phyloP scores from a whole-genome alignment of 1,139 yeast species.

The Nadsonia starkeyi-henricii region DNA sequence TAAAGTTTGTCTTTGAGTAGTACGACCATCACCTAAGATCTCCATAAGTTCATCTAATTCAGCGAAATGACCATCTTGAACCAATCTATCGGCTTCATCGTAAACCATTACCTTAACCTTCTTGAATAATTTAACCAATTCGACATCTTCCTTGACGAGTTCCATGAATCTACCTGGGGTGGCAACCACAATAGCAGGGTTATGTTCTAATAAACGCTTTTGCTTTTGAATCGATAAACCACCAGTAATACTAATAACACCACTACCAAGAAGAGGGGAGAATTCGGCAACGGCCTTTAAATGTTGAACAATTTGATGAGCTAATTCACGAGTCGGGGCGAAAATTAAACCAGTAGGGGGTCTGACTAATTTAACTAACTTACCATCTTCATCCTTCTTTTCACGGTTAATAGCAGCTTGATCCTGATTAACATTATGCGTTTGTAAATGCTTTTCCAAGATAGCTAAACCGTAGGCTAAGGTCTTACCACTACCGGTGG shows the following conservation, averaged over 20 bases:
- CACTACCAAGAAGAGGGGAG: slow-evolving; percentile 37
- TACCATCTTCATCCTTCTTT: slow-evolving; percentile 10
- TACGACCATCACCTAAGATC: slow-evolving; percentile 24
- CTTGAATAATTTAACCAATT: slow-evolving; percentile 37
- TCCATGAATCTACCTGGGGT: slow-evolving; percentile 94
- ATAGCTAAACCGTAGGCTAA: slow-evolving; percentile 94
- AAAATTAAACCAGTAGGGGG: slow-evolving; percentile 66
- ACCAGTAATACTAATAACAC: slow-evolving; percentile 78
- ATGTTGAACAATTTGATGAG: slow-evolving; percentile 84
- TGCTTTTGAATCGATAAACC: slow-evolving; percentile 92
- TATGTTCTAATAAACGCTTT: slow-evolving; percentile 55
- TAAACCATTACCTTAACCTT: slow-evolving; percentile 59
- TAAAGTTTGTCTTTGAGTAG: slow-evolving; percentile 63
- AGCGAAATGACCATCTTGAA: slow-evolving; percentile 93
- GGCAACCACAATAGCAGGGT: slow-evolving; percentile 79
- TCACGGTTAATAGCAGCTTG: slow-evolving; percentile 12
- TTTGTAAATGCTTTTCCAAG: slow-evolving; percentile 35
- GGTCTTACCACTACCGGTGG: slow-evolving; percentile 97
- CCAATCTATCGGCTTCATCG: slow-evolving; percentile 94
- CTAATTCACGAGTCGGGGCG: slow-evolving; percentile 93
- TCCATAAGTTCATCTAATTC: slow-evolving; percentile 78
- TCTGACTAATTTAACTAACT: slow-evolving; percentile 11
- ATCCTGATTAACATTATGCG: background rate
- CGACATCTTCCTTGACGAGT: slow-evolving; percentile 45
- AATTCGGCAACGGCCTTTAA: slow-evolving; percentile 45